Conservation (phyloP, 805 yeast genomes). For the Suhomyces sp. region DNA sequence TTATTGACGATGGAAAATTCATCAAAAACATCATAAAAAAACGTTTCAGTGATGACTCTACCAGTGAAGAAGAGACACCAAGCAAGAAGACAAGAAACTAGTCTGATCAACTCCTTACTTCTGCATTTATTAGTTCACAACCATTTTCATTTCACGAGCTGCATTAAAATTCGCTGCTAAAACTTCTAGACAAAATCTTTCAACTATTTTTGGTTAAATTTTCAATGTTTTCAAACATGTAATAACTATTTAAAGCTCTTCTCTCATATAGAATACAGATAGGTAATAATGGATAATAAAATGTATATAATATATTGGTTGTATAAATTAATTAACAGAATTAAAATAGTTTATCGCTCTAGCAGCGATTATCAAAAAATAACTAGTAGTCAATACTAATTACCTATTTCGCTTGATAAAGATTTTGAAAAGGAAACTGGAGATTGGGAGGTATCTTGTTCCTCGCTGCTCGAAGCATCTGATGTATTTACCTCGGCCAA, state of each 20-base stretch:
- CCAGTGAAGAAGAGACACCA: slow-evolving; percentile 3
- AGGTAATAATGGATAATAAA: too few species aligned
- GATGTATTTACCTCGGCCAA: slow-evolving; percentile 1
- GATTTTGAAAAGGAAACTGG: not conserved
- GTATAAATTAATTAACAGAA: not conserved
- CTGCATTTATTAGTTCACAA: not conserved
- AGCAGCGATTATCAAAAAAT: not conserved
- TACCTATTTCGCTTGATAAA: not conserved
- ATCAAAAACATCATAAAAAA: slow-evolving; percentile 58
- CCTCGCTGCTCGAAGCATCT: not conserved
- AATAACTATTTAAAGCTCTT: too few species aligned
- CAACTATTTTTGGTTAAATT: too few species aligned
- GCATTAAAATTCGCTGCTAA: too few species aligned
- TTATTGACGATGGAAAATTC: slow-evolving; percentile 59
- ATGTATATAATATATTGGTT: too few species aligned
- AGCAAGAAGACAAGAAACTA: not conserved
- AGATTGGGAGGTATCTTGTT: not conserved
- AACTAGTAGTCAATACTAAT: not conserved
- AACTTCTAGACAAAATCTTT: too few species aligned
- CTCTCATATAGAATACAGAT: too few species aligned
- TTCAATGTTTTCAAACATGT: too few species aligned
- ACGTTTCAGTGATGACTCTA: slow-evolving; percentile 12
- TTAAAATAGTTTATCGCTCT: not conserved
- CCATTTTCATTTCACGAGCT: not conserved
- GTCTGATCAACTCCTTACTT: not conserved